Evolutionary conservation across 352 stramenopile genomes (phyloP), one percentile per base, ranked within the genome.

Genomic region (Thalassiosira hispida): DNA sequence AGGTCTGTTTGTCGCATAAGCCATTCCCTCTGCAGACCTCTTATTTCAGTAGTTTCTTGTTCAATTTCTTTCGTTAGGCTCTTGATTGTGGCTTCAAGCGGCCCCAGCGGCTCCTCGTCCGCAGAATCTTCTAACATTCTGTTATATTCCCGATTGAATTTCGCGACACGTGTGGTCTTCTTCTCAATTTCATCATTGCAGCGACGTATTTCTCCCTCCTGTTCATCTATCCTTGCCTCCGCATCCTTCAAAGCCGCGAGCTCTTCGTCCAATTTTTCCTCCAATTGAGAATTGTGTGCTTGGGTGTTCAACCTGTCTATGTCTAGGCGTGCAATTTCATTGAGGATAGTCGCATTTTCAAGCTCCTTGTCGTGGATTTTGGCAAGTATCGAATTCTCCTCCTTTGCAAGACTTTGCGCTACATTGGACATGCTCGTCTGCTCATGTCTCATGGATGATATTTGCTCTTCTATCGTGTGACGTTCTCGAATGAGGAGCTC

Each of bases 151-250:
- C 96, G 94, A 87, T 98, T 98, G 6, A 98, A 87, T 1, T 94
- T 88, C 75, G 98, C 95, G 6, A 98, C 85, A 0, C 93, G 90
- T 63, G 96, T 91, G 87, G 97, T 97, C 70, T 98, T 98, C 84
- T 98, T 98, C 67, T 98, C 96, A 20, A 98, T 97, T 70, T 98
- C 95, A 82, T 98, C 95, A 67, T 97, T 96, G 12, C 94, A 90
- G 83, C 98, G 96, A 6, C 94, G 93, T 61, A 98, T 97, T 79
- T 98, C 96, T 20, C 96, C 71, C 83, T 98, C 93, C 44, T 96
- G 94, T 76, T 96, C 96, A 72, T 96, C 94, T 16, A 98, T 96
- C 11, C 93, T 79, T 27, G 94, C 83, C 70, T 98, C 95, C 49
- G 97, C 95, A 20, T 88, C 79, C 71, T 96, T 94, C 18, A 98